phyloP scores from a whole-genome alignment of 257 asterid species.

The Anisodus acutangulus region DNA sequence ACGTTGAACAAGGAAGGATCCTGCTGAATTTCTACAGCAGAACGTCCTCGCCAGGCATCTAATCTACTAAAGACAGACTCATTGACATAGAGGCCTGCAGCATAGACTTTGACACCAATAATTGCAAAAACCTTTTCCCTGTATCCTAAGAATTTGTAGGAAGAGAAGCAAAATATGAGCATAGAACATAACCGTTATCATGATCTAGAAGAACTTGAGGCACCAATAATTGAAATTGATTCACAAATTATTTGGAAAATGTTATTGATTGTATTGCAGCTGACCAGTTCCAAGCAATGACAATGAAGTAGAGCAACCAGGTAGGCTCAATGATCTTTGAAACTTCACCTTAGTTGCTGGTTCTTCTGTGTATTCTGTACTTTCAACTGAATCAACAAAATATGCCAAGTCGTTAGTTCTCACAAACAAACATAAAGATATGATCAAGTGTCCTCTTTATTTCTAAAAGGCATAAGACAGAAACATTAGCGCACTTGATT shows the following conservation, averaged over 20 bases:
- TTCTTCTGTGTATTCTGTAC: slow-evolving; percentile 65
- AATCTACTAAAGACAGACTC: slow-evolving; percentile 55
- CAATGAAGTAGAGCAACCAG: slow-evolving; percentile 67
- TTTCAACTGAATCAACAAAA: slow-evolving; percentile 42
- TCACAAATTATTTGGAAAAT: not conserved
- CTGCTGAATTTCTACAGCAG: slow-evolving; percentile 58
- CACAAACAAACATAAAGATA: slow-evolving; percentile 3
- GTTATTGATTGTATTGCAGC: slow-evolving; percentile 31
- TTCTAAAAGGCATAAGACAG: not conserved
- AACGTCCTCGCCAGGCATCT: slow-evolving; percentile 68
- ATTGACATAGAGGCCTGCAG: slow-evolving; percentile 74
- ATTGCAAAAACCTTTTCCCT: slow-evolving; percentile 87
- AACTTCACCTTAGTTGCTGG: slow-evolving; percentile 82
- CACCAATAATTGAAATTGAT: not conserved
- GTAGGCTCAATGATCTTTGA: slow-evolving; percentile 64
- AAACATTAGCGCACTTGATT: not conserved
- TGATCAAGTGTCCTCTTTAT: not conserved
- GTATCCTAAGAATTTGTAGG: slow-evolving; percentile 57
- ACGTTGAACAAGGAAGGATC: slow-evolving; percentile 64
- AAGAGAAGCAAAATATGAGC: slow-evolving; percentile 32
- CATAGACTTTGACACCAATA: slow-evolving; percentile 90
- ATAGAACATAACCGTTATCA: slow-evolving; percentile 22
- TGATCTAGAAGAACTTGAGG: not conserved
- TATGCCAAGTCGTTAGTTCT: not conserved
- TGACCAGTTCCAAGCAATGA: slow-evolving; percentile 85